Base-by-base conservation (phyloP, 1,284 basidiomycete genomes). In the Microbotryum lychnidis-dioicae region DNA sequence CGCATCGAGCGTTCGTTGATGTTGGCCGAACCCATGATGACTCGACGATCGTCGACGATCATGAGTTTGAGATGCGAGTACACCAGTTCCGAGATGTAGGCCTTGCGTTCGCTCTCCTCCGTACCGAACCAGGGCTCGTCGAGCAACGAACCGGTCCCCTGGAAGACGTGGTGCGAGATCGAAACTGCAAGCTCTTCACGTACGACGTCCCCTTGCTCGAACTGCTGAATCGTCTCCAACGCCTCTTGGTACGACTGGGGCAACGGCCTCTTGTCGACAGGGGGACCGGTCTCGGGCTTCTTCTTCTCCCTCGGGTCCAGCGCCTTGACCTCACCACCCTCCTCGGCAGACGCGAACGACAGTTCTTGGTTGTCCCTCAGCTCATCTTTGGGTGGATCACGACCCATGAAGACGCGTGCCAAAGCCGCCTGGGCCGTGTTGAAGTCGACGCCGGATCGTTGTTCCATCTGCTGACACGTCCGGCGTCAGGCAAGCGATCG, bases 21-120 rank as follows among this genome's bases (percentile, higher is more conserved):
- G 74, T 96, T 92, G 7, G 89, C 89, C 29, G 87, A 89, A 46
- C 89, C 89, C 80, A 90, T 86, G 6, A 96, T 89, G 46, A 93
- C 89, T 45, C 84, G 80, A 21, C 83, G 80, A 74, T 96, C 92
- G 72, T 97, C 92, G 25, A 94, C 89, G 63, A 96, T 89, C 91
- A 96, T 92, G 27, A 94, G 68, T 71, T 80, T 14, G 23, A 33
- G 31, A n/a, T 23, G 20, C 42, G 33, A 50, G 71, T 88, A 87
- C 21, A 87, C 75, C 69, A 90, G 74, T 78, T 93, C 68, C 54
- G 62, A 65, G 25, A 82, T 85, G 67, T 71, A 90, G 78, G 85
- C 83, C 67, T 84, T 80, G 62, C 84, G 77, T 77, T 97, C 92
- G 73, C 92, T 89, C 67, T 87, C 82, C 70, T 86, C 83, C 1